Evolutionary conservation across 768 basidiomycete species (phyloP).

Genomic region (Hemileccinum rubropunctum): DNA sequence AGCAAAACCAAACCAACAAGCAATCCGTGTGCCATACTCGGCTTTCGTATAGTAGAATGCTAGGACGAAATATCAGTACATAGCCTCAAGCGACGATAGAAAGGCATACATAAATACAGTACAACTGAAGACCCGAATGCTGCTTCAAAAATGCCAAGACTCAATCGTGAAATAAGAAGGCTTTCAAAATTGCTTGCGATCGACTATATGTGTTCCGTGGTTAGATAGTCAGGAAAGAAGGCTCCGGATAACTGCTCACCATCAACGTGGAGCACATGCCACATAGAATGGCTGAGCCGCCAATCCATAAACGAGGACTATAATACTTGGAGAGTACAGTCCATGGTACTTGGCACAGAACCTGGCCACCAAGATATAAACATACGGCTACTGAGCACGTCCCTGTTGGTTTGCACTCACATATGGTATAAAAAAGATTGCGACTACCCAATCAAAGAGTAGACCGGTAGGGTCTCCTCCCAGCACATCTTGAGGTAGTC

Average conservation of each 20-base stretch:
- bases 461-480: constrained; percentile 65
- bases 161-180: constrained; percentile 30
- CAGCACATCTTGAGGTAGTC: constrained; percentile 61
- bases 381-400: neutral
- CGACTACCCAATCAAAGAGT: constrained; percentile 77
- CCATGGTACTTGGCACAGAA: constrained; percentile 68
- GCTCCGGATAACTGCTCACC: constrained; percentile 43
- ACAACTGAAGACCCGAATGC: constrained; percentile 33
- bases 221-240: neutral
- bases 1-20: constrained; percentile 57
- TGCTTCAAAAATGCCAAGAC: constrained; percentile 35
- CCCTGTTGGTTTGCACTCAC: constrained; percentile 35
- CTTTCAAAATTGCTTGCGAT: constrained; percentile 23
- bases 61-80: constrained; percentile 11
- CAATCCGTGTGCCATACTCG: constrained; percentile 45
- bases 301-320: constrained; percentile 68
- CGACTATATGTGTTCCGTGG: constrained; percentile 16
- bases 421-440: constrained; percentile 78
- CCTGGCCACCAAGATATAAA: constrained; percentile 38
- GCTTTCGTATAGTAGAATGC: constrained; percentile 50
- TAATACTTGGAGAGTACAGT: constrained; percentile 65
- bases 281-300: constrained; percentile 69
- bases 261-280: constrained; percentile 69
- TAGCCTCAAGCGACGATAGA: constrained; percentile 14
- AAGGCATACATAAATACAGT: constrained; percentile 29